Base-by-base conservation (phyloP, 2,329 filamentous ascomycete genomes). In the Penicillium sp. region DNA sequence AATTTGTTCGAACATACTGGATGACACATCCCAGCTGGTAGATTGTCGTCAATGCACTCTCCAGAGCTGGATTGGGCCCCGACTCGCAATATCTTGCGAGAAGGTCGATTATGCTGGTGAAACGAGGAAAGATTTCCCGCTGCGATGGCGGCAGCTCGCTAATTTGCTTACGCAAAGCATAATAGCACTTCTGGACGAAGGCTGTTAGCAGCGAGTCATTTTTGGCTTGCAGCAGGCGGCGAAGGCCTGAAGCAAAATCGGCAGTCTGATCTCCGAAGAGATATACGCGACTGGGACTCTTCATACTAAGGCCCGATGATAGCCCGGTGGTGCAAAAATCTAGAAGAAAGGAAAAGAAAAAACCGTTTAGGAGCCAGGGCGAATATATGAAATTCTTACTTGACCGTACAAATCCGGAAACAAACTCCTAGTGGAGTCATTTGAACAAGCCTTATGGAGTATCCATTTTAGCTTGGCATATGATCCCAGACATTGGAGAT, bases 191-290 rank as follows among this genome's bases (percentile, higher is more conserved):
- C 41, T 70, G 62, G 39, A 71, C 61, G 47, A 71, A 71, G 4
- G 59, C 56, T 8, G 57, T 58, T 15, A 70, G 44, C 6, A 70
- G 41, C 12, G 62, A 62, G 49, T 69, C 61, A 48, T 67, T 61
- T 47, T 69, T 68, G 30, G 59, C 51, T 41, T 66, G 57, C 35
- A 69, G 48, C 30, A 69, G 55, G 39, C 61, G 61, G 34, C 59
- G 62, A 42, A 70, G 62, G 35, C 64, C 62, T 32, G 60, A 52
- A 43, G 67, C 59, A 41, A 65, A 67, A 47, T 67, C 63, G 41
- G 57, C 57, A 39, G 67, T 70, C 52, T 69, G 67, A 46, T 70
- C 67, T 55, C 67, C 67, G 50, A 70, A 70, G 56, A 70, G 60
- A 57, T 68, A 68, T 48, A 68, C 57, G 32, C 50, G 54, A 45